Evolutionary conservation across 108 stramenopile genomes (phyloP).

Genomic region (Mediolabrus comicus): DNA sequence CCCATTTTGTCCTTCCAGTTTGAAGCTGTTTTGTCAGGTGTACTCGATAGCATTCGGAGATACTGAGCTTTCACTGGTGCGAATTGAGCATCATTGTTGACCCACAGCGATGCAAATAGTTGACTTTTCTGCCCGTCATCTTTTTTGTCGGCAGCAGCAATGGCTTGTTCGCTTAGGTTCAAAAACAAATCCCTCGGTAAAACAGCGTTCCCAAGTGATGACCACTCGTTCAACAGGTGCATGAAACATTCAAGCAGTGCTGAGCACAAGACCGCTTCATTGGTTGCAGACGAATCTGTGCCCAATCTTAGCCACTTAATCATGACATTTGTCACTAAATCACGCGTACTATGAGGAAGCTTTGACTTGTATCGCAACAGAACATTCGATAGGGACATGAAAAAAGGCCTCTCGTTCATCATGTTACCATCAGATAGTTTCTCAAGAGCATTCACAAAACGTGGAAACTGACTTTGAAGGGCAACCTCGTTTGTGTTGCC

Average conservation of each 20-base stretch:
- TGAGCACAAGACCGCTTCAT: slow-evolving; percentile 29
- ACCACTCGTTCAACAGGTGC: slow-evolving; percentile 73
- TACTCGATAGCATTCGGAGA: slow-evolving; percentile 52
- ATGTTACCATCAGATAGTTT: slow-evolving; percentile 51
- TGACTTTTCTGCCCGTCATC: slow-evolving; percentile 31
- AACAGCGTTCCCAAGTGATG: slow-evolving; percentile 66
- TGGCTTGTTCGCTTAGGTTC: slow-evolving; percentile 48
- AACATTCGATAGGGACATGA: slow-evolving; percentile 64
- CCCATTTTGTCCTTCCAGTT: slow-evolving; percentile 73
- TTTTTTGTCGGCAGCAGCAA: slow-evolving; percentile 48
- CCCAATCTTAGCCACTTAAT: slow-evolving; percentile 58
- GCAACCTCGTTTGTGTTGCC: slow-evolving; percentile 74
- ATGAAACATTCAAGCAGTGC: slow-evolving; percentile 66
- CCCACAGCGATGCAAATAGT: slow-evolving; percentile 58
- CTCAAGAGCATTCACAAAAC: slow-evolving; percentile 63
- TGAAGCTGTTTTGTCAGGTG: slow-evolving; percentile 50
- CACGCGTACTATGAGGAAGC: slow-evolving; percentile 63
- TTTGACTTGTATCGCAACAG: slow-evolving; percentile 75
- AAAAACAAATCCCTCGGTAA: slow-evolving; percentile 72
- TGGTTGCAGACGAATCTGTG: slow-evolving; percentile 1
- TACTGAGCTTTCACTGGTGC: slow-evolving; percentile 59
- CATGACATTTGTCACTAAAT: slow-evolving; percentile 66
- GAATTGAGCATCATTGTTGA: slow-evolving; percentile 42
- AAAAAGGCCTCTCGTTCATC: slow-evolving; percentile 67
- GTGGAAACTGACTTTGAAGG: slow-evolving; percentile 61